These are phyloP conservation scores for Cyclotella kingstonii DNA, from an alignment of 108 stramenopile species.

Conservation along the genomic window DNA sequence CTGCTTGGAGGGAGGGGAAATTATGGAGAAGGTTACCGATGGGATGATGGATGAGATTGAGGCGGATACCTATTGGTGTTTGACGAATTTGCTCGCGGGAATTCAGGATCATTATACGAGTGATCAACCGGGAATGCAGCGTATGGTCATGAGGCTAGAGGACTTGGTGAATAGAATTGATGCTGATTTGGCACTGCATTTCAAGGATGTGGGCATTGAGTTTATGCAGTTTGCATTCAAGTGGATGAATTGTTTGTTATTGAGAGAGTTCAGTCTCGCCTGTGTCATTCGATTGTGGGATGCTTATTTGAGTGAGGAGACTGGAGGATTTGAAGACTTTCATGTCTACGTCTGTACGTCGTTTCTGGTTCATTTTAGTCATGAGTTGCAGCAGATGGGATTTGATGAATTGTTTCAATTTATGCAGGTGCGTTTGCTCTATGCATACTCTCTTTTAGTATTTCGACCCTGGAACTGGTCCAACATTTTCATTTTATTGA, in stretches of 20 bases:
- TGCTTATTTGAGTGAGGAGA: slow-evolving; percentile 87
- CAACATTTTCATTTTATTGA: neutral
- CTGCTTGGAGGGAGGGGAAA: slow-evolving; percentile 55
- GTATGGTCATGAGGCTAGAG: slow-evolving; percentile 92
- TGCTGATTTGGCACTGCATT: slow-evolving; percentile 77
- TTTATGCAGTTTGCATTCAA: slow-evolving; percentile 97
- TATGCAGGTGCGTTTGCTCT: slow-evolving; percentile 60
- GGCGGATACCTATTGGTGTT: slow-evolving; percentile 98
- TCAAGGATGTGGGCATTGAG: slow-evolving; percentile 73
- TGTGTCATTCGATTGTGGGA: slow-evolving; percentile 92
- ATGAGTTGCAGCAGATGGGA: slow-evolving; percentile 80
- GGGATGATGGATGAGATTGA: slow-evolving; percentile 78
- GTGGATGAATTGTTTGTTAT: slow-evolving; percentile 99
- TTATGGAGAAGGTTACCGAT: slow-evolving; percentile 66
- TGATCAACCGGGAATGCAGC: slow-evolving; percentile 97
- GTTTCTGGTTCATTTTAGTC: slow-evolving; percentile 89
- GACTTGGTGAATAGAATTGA: slow-evolving; percentile 94
- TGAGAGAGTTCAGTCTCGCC: slow-evolving; percentile 86
- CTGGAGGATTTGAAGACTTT: slow-evolving; percentile 93
- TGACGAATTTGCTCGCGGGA: slow-evolving; percentile 92
- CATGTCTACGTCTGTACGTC: slow-evolving; percentile 99
- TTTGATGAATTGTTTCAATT: slow-evolving; percentile 96
- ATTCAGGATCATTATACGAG: slow-evolving; percentile 98
- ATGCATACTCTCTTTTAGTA: neutral
- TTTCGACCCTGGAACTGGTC: neutral